Evolutionary conservation across 768 basidiomycete genomes (phyloP).

Genomic region (Agaricus subrufescens): DNA sequence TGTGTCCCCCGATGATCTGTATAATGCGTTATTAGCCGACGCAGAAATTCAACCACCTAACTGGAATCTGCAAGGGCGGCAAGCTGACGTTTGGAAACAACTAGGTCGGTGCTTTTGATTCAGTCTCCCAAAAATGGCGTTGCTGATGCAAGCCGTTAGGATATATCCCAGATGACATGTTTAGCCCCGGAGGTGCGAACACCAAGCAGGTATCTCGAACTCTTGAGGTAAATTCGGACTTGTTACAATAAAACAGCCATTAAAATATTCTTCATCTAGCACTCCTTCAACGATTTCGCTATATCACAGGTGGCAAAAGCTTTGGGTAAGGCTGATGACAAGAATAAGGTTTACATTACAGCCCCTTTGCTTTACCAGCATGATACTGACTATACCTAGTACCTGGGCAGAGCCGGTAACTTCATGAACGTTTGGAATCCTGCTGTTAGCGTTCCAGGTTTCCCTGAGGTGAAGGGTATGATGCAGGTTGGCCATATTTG

Average conservation of each 20-base stretch:
- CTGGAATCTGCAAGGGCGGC: conserved; percentile 61
- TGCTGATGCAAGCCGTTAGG: conserved; percentile 18
- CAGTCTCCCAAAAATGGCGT: not conserved
- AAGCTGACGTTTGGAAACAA: conserved; percentile 52
- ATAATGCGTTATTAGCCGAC: conserved; percentile 53
- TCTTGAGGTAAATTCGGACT: conserved; percentile 39
- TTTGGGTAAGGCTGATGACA: conserved; percentile 46
- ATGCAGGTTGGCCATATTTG: conserved; percentile 41
- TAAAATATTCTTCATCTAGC: conserved; percentile 26
- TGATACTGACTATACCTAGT: conserved; percentile 28
- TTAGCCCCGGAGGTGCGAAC: conserved; percentile 46
- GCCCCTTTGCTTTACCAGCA: not conserved
- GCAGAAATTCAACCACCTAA: conserved; percentile 53
- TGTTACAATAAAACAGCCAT: not conserved
- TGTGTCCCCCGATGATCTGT: conserved; percentile 46
- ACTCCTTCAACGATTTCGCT: conserved; percentile 60
- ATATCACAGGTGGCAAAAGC: conserved; percentile 60
- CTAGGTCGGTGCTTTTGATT: conserved; percentile 27
- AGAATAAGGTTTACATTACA: conserved; percentile 36
- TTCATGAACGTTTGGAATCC: conserved; percentile 59
- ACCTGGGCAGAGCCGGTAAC: conserved; percentile 48
- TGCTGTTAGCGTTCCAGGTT: conserved; percentile 45
- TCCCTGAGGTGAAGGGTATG: conserved; percentile 46
- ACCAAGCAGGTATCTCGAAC: conserved; percentile 61
- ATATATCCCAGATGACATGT: conserved; percentile 36